A percentile compares a stretch with the other conserved stretches of the same genome.
Evolutionary conservation across 2,329 filamentous ascomycete genomes (phyloP).

Genomic region (Grosmannia huntii): DNA sequence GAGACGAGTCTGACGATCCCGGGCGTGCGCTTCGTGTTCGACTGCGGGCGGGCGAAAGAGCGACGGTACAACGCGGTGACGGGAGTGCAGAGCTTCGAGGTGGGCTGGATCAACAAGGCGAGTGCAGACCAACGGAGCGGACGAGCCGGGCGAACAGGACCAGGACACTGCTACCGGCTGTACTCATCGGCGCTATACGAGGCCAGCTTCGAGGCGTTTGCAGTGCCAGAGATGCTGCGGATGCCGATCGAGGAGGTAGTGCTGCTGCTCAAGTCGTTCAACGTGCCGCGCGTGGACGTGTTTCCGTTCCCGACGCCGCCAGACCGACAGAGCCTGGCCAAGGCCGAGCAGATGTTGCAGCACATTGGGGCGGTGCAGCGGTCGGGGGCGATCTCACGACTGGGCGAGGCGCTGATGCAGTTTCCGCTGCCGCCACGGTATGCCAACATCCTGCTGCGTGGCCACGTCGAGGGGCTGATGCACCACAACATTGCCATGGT

Average conservation of each 20-base stretch:
- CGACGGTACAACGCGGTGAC: conserved; percentile 77
- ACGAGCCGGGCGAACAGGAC: conserved; percentile 87
- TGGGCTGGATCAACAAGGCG: conserved; percentile 96
- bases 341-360: conserved; percentile 73
- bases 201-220: conserved; percentile 74
- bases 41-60: conserved; percentile 86
- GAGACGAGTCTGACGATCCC: conserved; percentile 97
- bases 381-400: conserved; percentile 61
- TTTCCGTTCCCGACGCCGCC: conserved; percentile 95
- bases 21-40: conserved; percentile 89
- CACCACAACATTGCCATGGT: conserved; percentile 82
- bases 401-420: conserved; percentile 70
- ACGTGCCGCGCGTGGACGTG: conserved; percentile 76
- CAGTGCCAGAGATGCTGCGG: conserved; percentile 75
- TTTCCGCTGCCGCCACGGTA: conserved; percentile 89
- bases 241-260: conserved; percentile 91
- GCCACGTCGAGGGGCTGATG: conserved; percentile 66
- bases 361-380: conserved; percentile 71
- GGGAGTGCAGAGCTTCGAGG: conserved; percentile 88
- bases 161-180: conserved; percentile 87
- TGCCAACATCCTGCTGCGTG: conserved; percentile 81
- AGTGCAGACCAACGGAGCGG: conserved; percentile 85
- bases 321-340: conserved; percentile 59
- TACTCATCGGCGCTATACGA: conserved; percentile 94
- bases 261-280: conserved; percentile 89